Conservation (phyloP, 352 stramenopile genomes). For the Thalassiosira exigua region DNA sequence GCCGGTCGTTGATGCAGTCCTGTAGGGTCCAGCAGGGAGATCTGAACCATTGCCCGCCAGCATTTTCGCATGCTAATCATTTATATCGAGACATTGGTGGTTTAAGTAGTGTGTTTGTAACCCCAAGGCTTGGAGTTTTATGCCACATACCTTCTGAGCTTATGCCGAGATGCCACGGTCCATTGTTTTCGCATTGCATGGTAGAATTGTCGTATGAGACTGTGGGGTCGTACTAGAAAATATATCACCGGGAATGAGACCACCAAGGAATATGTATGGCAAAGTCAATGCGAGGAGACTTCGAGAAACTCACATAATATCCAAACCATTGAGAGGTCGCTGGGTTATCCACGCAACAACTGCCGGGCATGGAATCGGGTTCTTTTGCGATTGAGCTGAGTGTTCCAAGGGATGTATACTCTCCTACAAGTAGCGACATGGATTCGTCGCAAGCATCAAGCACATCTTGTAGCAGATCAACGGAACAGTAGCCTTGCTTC, state of each 20-base stretch:
- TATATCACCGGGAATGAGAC: neutral
- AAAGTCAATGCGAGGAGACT: neutral
- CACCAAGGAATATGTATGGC: neutral
- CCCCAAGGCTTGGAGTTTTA: too few species aligned
- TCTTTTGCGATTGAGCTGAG: conserved; percentile 28
- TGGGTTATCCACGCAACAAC: conserved; percentile 10
- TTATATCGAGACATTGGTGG: too few species aligned
- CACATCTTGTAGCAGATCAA: neutral
- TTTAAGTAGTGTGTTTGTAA: too few species aligned
- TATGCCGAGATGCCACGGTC: conserved; percentile 37
- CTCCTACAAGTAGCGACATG: neutral
- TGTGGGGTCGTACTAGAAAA: too few species aligned
- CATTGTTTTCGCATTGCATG: conserved; percentile 32
- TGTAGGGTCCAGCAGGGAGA: conserved; percentile 37
- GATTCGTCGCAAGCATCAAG: neutral
- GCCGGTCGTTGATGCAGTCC: conserved; percentile 9
- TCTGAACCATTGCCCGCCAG: conserved; percentile 25
- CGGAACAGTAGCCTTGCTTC: neutral
- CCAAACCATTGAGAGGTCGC: conserved; percentile 7
- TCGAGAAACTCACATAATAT: neutral
- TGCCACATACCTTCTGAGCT: too few species aligned
- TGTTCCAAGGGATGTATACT: conserved; percentile 9
- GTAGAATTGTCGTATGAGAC: conserved; percentile 11
- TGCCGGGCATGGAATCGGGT: conserved; percentile 1
- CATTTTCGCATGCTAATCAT: conserved; percentile 38